Evolutionary conservation across 2,329 filamentous ascomycete genomes (phyloP).

Genomic region (Neonectria hederae): DNA sequence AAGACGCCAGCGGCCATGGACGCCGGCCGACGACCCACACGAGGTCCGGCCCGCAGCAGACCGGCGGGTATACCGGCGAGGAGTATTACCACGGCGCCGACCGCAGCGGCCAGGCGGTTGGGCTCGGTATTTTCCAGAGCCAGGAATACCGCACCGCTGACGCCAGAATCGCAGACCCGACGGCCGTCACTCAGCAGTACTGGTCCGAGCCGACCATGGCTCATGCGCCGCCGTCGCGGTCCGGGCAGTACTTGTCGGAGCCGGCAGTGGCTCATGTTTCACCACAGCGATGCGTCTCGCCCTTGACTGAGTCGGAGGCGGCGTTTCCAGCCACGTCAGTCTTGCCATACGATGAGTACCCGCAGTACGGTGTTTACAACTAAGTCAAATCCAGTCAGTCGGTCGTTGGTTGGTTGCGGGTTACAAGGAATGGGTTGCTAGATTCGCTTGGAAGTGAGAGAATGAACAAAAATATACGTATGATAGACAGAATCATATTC

Average conservation of each 20-base stretch:
- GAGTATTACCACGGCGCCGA: background rate
- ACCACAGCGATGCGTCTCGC: background rate
- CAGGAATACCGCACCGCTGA: background rate
- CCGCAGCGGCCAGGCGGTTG: background rate
- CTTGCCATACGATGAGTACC: background rate
- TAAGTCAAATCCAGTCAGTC: background rate
- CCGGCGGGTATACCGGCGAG: background rate
- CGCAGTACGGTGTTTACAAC: background rate
- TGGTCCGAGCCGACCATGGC: background rate
- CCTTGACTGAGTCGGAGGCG: background rate
- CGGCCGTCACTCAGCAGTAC: background rate
- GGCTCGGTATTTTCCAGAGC: background rate
- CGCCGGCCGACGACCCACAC: background rate
- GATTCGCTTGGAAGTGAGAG: background rate
- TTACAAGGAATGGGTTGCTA: background rate
- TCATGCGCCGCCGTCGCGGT: background rate
- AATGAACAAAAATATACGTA: background rate
- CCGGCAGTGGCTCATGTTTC: background rate
- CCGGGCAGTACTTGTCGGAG: background rate
- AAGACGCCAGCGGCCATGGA: background rate
- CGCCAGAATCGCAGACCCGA: background rate
- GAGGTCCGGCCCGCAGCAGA: background rate
- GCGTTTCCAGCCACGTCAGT: background rate
- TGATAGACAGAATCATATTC: background rate
- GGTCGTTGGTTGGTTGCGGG: background rate